Evolutionary conservation across 2,329 filamentous ascomycete genomes (phyloP), one percentile per base, ranked within the genome.

Genomic region (Cladosporium cucumerinum): DNA sequence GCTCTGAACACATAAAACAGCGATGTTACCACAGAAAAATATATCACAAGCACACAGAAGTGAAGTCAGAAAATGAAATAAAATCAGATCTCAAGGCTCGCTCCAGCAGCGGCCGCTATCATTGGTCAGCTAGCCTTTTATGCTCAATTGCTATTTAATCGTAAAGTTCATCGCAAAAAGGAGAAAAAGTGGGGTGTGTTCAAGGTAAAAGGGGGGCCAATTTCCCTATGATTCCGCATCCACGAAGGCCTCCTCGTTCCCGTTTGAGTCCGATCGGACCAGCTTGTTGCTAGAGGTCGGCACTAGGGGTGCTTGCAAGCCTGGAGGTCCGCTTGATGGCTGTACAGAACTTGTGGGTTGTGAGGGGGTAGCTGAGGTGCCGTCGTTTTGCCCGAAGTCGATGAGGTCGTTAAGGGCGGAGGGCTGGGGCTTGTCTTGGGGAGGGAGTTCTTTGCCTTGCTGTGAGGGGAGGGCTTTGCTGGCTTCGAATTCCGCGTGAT

Each of bases 331-430:
- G 39, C 26, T 48, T 3, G 59, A n/a, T n/a, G 30, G 48, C 65
- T 65, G 25, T 39, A 58, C 14, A 65, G 69, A 12, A 28, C 21
- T 21, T 65, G 62, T 57, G 66, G 70, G 23, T 60, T 63, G 46
- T 69, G 69, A 36, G 67, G 61, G 60, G 49, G 39, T 60, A 49
- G 52, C 64, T 62, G 52, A 63, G 34, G 51, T 59, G 65, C 57
- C 30, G 55, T 81, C 77, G 62, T 79, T 76, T 64, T 84, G 81
- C 8, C 82, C 84, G 70, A 88, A 84, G 69, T 89, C 83, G 67
- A 89, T 87, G 57, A 89, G 78, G 67, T 86, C 79, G 48, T 65
- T 66, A 2, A 30, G 21, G 5, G 32, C 61, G 14, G 51, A 55
- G 25, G 51, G 26, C 52, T 63, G 61, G 36, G 61, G 61, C 61